Conservation (phyloP, 441 rosid genomes). For the Jatropha multifida region DNA sequence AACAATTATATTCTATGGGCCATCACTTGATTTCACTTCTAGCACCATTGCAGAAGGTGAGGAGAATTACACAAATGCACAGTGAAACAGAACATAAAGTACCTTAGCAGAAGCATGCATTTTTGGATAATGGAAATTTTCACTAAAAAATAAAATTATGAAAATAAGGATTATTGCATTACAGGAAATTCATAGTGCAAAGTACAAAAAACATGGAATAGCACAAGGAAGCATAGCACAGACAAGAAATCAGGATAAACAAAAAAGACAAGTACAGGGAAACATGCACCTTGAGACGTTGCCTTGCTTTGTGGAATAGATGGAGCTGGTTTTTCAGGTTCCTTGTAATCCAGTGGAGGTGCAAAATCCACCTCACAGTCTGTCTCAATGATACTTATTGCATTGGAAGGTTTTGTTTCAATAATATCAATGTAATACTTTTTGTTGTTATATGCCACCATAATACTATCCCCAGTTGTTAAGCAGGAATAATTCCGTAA, state of each 20-base stretch:
- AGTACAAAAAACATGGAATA: neutral
- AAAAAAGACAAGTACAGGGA: neutral
- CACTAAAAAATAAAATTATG: neutral
- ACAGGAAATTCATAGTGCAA: neutral
- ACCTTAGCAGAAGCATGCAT: neutral
- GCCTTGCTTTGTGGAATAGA: constrained; percentile 48
- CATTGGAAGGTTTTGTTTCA: constrained; percentile 88
- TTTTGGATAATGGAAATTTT: neutral
- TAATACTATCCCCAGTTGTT: constrained; percentile 95
- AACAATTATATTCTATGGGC: neutral
- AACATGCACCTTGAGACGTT: constrained; percentile 52
- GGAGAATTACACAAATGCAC: neutral
- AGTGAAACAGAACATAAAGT: neutral
- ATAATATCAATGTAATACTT: constrained; percentile 89
- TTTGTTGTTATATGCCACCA: constrained; percentile 95
- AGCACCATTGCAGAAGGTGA: neutral
- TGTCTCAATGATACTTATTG: constrained; percentile 95
- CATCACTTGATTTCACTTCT: neutral
- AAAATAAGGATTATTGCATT: neutral
- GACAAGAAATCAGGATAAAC: neutral
- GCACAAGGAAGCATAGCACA: neutral
- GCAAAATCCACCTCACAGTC: constrained; percentile 99
- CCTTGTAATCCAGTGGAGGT: constrained; percentile 94
- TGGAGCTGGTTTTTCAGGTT: constrained; percentile 67
- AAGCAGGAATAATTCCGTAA: constrained; percentile 94